These are phyloP conservation scores for Forsythia viridissima DNA, from an alignment of 257 asterid species.

Conservation along the genomic window DNA sequence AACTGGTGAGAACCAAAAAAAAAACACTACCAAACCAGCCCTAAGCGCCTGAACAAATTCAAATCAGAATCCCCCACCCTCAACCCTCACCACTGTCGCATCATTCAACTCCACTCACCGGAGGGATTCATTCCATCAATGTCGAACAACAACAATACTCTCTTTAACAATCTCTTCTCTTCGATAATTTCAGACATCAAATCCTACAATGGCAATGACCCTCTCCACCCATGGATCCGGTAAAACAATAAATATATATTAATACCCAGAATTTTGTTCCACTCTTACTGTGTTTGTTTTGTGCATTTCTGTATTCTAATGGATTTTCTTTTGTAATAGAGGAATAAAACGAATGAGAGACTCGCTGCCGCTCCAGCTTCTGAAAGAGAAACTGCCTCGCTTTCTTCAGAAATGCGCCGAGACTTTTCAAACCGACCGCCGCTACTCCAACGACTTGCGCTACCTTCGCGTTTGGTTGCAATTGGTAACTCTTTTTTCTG, in stretches of 20 bases:
- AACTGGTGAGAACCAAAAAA: no score
- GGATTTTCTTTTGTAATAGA: slow-evolving; percentile 32
- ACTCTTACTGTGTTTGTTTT: slow-evolving; percentile 3
- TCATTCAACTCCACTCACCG: slow-evolving; percentile 24
- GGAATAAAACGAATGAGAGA: slow-evolving; percentile 82
- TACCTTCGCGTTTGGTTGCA: slow-evolving; percentile 94
- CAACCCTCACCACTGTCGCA: background rate
- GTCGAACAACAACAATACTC: slow-evolving; percentile 43
- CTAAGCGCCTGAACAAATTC: slow-evolving; percentile 40
- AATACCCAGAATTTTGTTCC: background rate
- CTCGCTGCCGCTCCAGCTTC: slow-evolving; percentile 66
- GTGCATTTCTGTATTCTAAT: background rate
- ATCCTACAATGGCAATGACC: slow-evolving; percentile 70
- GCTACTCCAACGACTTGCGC: slow-evolving; percentile 82
- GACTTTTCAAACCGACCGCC: slow-evolving; percentile 67
- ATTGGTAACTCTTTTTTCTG: slow-evolving; percentile 51
- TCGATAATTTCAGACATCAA: slow-evolving; percentile 77
- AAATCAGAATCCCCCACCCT: slow-evolving; percentile 19
- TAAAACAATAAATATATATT: slow-evolving; percentile 22
- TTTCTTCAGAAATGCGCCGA: slow-evolving; percentile 92
- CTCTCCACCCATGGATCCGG: slow-evolving; percentile 97
- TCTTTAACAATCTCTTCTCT: slow-evolving; percentile 58
- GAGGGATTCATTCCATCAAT: slow-evolving; percentile 26
- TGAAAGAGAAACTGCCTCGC: slow-evolving; percentile 84
- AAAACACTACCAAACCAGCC: no score